Evolutionary conservation across 768 basidiomycete genomes (phyloP), one percentile per base, ranked within the genome.

Genomic region (Phanerodontia chrysosporium): DNA sequence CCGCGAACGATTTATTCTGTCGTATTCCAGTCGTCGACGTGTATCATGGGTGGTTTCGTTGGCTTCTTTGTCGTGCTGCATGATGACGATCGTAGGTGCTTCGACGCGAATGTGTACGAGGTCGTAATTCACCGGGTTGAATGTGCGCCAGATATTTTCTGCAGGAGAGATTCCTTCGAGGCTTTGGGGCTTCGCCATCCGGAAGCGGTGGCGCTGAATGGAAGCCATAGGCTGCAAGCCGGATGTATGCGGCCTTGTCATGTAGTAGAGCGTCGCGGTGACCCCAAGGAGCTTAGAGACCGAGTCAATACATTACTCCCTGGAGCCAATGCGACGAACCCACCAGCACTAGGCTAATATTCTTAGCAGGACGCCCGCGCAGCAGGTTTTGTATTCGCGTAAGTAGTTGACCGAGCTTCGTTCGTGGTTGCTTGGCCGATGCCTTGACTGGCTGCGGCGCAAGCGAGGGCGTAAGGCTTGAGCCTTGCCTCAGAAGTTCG

Each of bases 61-160:
- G n/a, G 30, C 29, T 44, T 61, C 22, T 44, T 65, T 66, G 55
- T 80, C 76, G 5, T 78, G 77, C 51, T 76, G 73, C 66, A 93
- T 81, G 22, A 90, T 83, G 35, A 97, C 75, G 61, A 92, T 80
- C 1, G 84, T 83, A 0, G 95, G 92, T n/a, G 80, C 75, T 68
- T 95, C 91, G 58, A 95, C 77, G 61, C 89, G 86, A 49, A 95
- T 70, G 71, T 94, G 90, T 12, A 95, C 79, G 2, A 89, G 72
- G 12, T 80, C 71, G 32, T 84, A 78, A 59, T 84, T 81, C 4
- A 75, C 72, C 2, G 92, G 91, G 67, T 92, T 94, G 21, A 95
- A 74, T 6, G 80, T 76, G 57, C 84, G 82, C 93, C 94, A 96
- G 42, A 92, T 80, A 30, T 81, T 78, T 75, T 80, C 83, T 9